Evolutionary conservation across 1,284 basidiomycete species (phyloP), one percentile per base, ranked within the genome.

Genomic region (Ceratobasidium sp.): DNA sequence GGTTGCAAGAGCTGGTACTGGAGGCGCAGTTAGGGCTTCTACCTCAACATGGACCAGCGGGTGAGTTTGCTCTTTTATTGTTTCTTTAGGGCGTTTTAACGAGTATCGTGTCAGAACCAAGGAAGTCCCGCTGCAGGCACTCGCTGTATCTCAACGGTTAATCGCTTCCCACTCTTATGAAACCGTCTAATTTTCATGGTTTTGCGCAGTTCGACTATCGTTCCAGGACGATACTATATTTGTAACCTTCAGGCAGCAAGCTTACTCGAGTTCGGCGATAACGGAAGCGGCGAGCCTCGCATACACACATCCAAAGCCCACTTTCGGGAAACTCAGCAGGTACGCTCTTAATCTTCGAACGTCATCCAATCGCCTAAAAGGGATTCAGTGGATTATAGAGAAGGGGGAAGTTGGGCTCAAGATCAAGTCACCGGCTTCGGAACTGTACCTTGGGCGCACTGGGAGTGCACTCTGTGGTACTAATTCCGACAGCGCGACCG

Each of bases 11-110:
- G 69, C 56, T 22, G 69, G 41, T 4, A 72, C 69, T 48, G 69
- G 69, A 33, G 69, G 56, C 50, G 69, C 60, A 22, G 69, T 72
- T 33, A 45, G 69, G 17, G 69, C 69, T 15, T 48, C 69, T 45
- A 27, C 45, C 8, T 59, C 56, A 11, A 41, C 36, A 41, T 41
- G 36, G 36, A 41, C 36, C 36, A 41, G 36, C 36, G 36, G 36
- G 36, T 41, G 11, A 41, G 36, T 41, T 41, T 41, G 36, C 11
- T 41, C 4, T 41, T 5, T 41, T 41, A 41, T 41, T 41, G 6
- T 41, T 11, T 4, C 6, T 41, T 41, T 41, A 41, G 4, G 36
- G 36, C 11, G 11, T 11, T 41, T 41, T 41, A 41, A 41, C 36
- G 36, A 11, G 11, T 4, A 41, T 41, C 11, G 11, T 41, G 11